Evolutionary conservation across 139 green algal genomes (phyloP).

Genomic region (Nannochloris sp.): DNA sequence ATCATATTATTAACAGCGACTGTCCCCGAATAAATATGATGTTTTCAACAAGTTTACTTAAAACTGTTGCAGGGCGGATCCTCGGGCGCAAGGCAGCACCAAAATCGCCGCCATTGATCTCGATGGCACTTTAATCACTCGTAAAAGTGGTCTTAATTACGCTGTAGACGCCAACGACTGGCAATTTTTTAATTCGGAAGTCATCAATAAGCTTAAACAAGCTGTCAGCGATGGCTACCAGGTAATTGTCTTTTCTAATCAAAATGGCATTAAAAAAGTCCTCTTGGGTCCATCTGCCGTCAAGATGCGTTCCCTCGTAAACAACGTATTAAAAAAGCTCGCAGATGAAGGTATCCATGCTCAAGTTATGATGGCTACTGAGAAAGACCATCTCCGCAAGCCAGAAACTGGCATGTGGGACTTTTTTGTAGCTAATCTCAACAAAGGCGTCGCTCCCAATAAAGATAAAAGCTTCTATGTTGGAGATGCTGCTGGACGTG

Average conservation of each 20-base stretch:
- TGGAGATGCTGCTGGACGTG: slow-evolving; percentile 55
- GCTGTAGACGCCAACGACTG: slow-evolving; percentile 23
- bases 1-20: no score
- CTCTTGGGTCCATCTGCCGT: slow-evolving; percentile 41
- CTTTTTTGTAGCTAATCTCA: slow-evolving; percentile 47
- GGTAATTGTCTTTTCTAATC: slow-evolving; percentile 36
- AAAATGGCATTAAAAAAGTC: slow-evolving; percentile 50
- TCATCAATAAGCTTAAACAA: not conserved
- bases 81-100: slow-evolving; percentile 1
- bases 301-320: slow-evolving; percentile 41
- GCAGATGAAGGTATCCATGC: not conserved
- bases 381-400: slow-evolving; percentile 52
- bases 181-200: not conserved
- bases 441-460: slow-evolving; percentile 46
- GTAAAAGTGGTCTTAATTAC: slow-evolving; percentile 34
- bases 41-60: no score
- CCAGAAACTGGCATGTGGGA: slow-evolving; percentile 67
- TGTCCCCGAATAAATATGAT: no score
- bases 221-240: not conserved
- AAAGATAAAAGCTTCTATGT: slow-evolving; percentile 51
- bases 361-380: slow-evolving; percentile 22
- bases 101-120: slow-evolving; percentile 64
- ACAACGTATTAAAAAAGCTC: slow-evolving; percentile 26
- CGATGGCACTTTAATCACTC: slow-evolving; percentile 65
- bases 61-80: slow-evolving; percentile 1